These are phyloP conservation scores for Nakazawaea anatomiae DNA, from an alignment of 805 yeast species.

Conservation along the genomic window DNA sequence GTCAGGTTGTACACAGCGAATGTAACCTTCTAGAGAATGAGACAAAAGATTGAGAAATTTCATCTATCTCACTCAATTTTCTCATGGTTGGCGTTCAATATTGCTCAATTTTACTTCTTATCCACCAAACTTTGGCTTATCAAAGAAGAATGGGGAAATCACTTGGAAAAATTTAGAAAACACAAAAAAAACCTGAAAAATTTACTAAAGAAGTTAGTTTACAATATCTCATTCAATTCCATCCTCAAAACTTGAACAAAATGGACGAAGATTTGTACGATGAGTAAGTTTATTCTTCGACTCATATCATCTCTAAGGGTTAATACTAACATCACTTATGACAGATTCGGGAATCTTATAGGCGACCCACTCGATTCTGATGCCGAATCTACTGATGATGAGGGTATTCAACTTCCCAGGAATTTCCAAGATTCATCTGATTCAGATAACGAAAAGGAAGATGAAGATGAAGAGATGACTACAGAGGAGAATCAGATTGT, in stretches of 20 bases:
- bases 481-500: conserved; percentile 23
- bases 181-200: background rate
- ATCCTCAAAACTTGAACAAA: background rate
- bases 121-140: too few relatives aligned
- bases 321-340: conserved; percentile 5
- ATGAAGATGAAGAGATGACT: conserved; percentile 13
- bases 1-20: too few relatives aligned
- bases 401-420: conserved; percentile 5
- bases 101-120: too few relatives aligned
- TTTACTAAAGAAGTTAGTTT: background rate
- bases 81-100: too few relatives aligned
- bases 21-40: too few relatives aligned
- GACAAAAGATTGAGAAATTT: too few relatives aligned
- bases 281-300: conserved; percentile 52
- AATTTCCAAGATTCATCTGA: conserved; percentile 12
- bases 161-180: too few relatives aligned
- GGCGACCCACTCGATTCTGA: conserved; percentile 47
- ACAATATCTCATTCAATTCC: background rate
- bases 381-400: conserved; percentile 28
- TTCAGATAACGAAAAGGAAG: conserved; percentile 14
- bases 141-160: too few relatives aligned
- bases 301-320: background rate
- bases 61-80: too few relatives aligned
- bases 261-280: conserved; percentile 72
- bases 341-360: conserved; percentile 57